phyloP scores from a whole-genome alignment of 352 stramenopile genomes.

The Phytophthora boehmeriae region DNA sequence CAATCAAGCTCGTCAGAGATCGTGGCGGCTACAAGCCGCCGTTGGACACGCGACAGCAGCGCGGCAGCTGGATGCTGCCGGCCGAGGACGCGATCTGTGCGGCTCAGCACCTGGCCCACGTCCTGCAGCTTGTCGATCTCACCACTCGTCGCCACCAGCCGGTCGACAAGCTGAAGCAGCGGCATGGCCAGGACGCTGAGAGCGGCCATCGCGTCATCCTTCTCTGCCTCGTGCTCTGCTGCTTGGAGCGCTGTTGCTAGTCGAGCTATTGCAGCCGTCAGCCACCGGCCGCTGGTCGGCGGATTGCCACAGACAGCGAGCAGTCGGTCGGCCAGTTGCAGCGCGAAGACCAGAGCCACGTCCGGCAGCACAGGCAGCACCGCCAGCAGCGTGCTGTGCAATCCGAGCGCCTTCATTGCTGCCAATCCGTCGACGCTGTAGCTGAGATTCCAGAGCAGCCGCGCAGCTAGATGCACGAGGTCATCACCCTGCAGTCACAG shows the following conservation, averaged over 20 bases:
- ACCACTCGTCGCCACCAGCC: conserved; percentile 1
- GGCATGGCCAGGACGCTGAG: conserved; percentile 1
- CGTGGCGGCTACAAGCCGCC: neutral
- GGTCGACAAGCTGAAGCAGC: conserved; percentile 16
- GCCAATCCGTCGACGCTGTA: conserved; percentile 2
- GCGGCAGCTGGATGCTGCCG: neutral
- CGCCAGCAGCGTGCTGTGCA: conserved; percentile 14
- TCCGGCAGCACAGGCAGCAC: conserved; percentile 15
- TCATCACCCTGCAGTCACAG: conserved; percentile 15
- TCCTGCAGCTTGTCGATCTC: neutral
- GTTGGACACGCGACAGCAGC: neutral
- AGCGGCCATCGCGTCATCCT: neutral
- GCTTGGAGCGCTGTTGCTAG: conserved; percentile 5
- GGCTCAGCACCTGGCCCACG: neutral
- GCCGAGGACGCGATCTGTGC: conserved; percentile 4
- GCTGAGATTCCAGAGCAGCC: conserved; percentile 24
- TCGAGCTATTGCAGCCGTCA: neutral
- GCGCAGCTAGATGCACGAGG: conserved; percentile 25
- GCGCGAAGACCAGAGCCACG: conserved; percentile 12
- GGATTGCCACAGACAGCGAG: neutral
- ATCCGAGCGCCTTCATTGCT: conserved; percentile 7
- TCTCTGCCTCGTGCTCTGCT: neutral
- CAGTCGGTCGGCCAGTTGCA: conserved; percentile 28
- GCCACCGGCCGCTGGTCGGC: neutral
- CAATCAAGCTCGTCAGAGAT: neutral